Evolutionary conservation across 768 basidiomycete species (phyloP), one percentile per base, ranked within the genome.

Genomic region (Chalciporus piperatus): DNA sequence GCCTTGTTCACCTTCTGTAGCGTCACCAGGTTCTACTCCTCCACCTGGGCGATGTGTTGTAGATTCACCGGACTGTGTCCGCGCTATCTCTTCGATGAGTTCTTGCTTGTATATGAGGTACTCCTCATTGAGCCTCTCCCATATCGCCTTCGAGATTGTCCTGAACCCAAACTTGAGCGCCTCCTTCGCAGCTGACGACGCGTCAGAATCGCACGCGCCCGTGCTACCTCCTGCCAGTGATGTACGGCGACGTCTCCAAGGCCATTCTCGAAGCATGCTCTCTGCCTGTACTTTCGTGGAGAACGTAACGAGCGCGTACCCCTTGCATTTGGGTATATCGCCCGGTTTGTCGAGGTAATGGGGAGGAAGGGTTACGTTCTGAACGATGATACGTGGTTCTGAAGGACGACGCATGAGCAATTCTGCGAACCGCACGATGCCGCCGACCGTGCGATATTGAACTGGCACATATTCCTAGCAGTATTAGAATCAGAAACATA

Each of bases 301-400:
- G 40, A 92, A 70, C 0, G 81, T 81, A 48, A 92, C 70, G 25
- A 92, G 77, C 0, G 88, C 87, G 55, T 91, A 92, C 2, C 87
- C 86, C 72, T 86, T 91, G 66, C 78, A 85, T 48, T 76, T 78
- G 2, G 85, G 81, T 13, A 69, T 57, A 22, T 77, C 75, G 2
- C 70, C 79, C 13, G 79, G 76, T 46, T 74, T 74, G 62, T 88
- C 87, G 43, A 79, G 76, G 62, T 84, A 78, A 58, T 90, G 86
- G 1, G 79, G 72, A 12, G 84, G 86, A 23, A 88, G 73, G 2
- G 67, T 54, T 38, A 92, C 72, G 33, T 64, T 56, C 61, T 91
- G 83, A 5, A 90, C 61, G 19, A 65, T 68, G 19, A 62, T 39
- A 5, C 41, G 4, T 25, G 50, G 41, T 16, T 17, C 54, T 2